A percentile compares a stretch with the other conserved stretches of the same genome.
Conservation (phyloP, 257 asterid species). For the Solanum pimpinellifolium region DNA sequence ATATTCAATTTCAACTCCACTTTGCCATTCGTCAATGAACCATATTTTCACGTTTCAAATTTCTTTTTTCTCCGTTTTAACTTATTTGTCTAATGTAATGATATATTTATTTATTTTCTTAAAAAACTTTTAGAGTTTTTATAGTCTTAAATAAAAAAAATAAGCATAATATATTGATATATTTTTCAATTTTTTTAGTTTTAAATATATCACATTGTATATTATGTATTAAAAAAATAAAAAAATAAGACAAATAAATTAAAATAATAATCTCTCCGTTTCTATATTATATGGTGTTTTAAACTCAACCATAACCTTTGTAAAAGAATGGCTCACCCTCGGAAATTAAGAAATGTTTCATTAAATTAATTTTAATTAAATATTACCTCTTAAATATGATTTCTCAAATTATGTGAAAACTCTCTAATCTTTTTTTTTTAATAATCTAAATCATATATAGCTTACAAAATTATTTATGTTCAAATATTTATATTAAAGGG, state of each 20-base stretch:
- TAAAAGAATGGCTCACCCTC: neutral
- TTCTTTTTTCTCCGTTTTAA: neutral
- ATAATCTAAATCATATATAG: neutral
- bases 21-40: neutral
- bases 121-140: neutral
- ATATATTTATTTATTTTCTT: too few relatives aligned
- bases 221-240: too few relatives aligned
- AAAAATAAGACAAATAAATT: too few relatives aligned
- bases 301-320: neutral
- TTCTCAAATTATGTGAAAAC: neutral
- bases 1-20: neutral
- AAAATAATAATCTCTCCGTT: too few relatives aligned
- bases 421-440: neutral
- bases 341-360: neutral
- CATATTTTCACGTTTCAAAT: neutral
- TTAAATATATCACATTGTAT: neutral
- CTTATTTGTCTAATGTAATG: neutral
- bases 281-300: too few relatives aligned
- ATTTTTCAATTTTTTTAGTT: neutral
- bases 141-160: neutral
- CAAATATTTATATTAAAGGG: neutral
- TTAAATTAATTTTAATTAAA: neutral
- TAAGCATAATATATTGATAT: neutral
- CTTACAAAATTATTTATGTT: neutral
- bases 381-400: neutral